Base-by-base conservation (phyloP, 2,329 filamentous ascomycete species). In the Xylariaceae sp. region DNA sequence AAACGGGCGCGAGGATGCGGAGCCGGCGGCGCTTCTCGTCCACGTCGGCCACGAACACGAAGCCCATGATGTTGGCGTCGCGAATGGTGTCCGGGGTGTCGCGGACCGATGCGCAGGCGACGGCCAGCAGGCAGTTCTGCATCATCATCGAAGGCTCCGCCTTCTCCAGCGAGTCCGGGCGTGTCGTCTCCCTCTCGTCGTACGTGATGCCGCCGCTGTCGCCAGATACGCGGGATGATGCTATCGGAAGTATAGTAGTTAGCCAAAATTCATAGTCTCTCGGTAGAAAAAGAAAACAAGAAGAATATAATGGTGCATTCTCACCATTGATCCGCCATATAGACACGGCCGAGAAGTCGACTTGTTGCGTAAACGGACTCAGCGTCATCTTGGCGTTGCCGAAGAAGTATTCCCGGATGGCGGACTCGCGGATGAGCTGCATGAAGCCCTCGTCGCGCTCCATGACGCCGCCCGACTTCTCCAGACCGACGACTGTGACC, bases 361-460 rank as follows among this genome's bases (percentile, higher is more conserved):
- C 78, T 43, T 85, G 83, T 54, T 94, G 87, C 5, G 88, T 94
- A 53, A 89, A 85, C 0, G 92, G 92, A 31, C 85, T 92, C 2
- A 98, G 69, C 0, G 86, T 84, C 41, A 84, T 76, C 46, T 78
- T 81, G 1, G 74, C 65, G 47, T 85, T 83, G 8, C 92, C 92
- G 59, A 96, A 98, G 67, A 98, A 98, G 63, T 98, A 98, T 52
- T 89, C 83, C 50, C 85, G 83, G 36, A 96, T 88, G 35, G 85
- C 76, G 0, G 83, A 77, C 54, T 94, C 85, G 31, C 85, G 76
- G 4, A 78, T 66, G 12, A 79, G 73, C 53, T 86, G 84, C 71
- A 89, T 78, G 60, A 87, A 94, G 0, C 66, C 59, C 26, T 82
- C 76, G 47, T 88, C 83, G 33, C 87, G 76, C 54, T 86, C 78